Evolutionary conservation across 805 yeast species (phyloP).

Genomic region (Metschnikowia matae): DNA sequence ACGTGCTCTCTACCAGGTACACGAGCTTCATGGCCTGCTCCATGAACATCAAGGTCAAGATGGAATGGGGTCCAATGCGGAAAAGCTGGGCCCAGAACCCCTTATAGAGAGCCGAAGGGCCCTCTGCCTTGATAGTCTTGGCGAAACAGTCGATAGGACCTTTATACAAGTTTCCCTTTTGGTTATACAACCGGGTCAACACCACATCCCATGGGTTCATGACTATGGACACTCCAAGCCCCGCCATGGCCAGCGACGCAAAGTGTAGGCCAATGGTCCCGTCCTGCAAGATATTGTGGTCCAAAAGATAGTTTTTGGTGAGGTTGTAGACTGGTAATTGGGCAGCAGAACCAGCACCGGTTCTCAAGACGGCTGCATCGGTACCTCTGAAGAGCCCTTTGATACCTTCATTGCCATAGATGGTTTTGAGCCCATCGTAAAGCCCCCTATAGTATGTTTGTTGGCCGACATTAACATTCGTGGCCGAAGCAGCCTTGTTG

Average conservation of each 20-base stretch:
- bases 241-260: conserved; percentile 70
- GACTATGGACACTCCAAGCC: conserved; percentile 87
- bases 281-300: conserved; percentile 49
- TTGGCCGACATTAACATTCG: conserved; percentile 62
- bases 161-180: conserved; percentile 77
- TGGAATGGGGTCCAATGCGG: conserved; percentile 93
- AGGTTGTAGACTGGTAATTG: conserved; percentile 88
- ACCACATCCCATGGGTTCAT: conserved; percentile 99
- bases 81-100: conserved; percentile 92
- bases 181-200: conserved; percentile 91
- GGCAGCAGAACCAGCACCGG: conserved; percentile 93
- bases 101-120: conserved; percentile 83
- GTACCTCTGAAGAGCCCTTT: conserved; percentile 84
- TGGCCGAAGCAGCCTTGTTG: conserved; percentile 45
- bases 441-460: conserved; percentile 82
- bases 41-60: conserved; percentile 86
- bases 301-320: conserved; percentile 60
- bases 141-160: conserved; percentile 87
- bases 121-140: conserved; percentile 81
- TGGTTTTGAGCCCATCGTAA: conserved; percentile 60
- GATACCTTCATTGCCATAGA: conserved; percentile 66
- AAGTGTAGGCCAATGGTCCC: conserved; percentile 68
- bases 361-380: conserved; percentile 90
- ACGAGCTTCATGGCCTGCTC: conserved; percentile 81
- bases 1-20: conserved; percentile 25